Evolutionary conservation across 2,329 filamentous ascomycete species (phyloP).

Genomic region (Coniosporium tulheliwenetii): DNA sequence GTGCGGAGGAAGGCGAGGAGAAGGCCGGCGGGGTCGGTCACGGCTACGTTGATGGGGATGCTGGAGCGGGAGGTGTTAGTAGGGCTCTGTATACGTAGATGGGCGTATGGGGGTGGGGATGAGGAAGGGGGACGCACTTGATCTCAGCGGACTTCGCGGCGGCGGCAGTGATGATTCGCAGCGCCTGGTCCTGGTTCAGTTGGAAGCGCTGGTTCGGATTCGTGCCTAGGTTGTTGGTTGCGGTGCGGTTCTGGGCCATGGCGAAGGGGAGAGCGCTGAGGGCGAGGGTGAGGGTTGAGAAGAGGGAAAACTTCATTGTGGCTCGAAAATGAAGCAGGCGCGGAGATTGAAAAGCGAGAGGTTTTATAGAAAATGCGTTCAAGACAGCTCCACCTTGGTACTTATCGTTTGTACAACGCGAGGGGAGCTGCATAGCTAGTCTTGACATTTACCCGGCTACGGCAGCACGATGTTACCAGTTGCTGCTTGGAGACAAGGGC

Average conservation of each 20-base stretch:
- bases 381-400: no score
- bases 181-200: slow-evolving; percentile 10
- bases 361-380: no score
- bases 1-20: slow-evolving; percentile 15
- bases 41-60: slow-evolving; percentile 12
- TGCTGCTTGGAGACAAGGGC: no score
- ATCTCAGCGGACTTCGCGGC: neutral
- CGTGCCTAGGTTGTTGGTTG: slow-evolving; percentile 10
- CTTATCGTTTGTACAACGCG: no score
- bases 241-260: slow-evolving; percentile 6
- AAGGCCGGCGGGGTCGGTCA: slow-evolving; percentile 11
- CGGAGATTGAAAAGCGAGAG: no score
- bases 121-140: neutral
- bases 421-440: no score
- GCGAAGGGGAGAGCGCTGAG: neutral
- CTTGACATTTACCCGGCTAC: no score
- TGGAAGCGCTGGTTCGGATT: slow-evolving; percentile 10
- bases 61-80: slow-evolving; percentile 4
- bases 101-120: neutral
- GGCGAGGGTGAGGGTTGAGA: neutral
- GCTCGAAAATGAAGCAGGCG: no score
- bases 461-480: no score
- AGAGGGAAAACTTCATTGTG: neutral
- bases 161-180: slow-evolving; percentile 9
- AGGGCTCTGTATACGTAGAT: neutral